Base-by-base conservation (phyloP, 805 yeast genomes). In the Ogataea zsoltii region DNA sequence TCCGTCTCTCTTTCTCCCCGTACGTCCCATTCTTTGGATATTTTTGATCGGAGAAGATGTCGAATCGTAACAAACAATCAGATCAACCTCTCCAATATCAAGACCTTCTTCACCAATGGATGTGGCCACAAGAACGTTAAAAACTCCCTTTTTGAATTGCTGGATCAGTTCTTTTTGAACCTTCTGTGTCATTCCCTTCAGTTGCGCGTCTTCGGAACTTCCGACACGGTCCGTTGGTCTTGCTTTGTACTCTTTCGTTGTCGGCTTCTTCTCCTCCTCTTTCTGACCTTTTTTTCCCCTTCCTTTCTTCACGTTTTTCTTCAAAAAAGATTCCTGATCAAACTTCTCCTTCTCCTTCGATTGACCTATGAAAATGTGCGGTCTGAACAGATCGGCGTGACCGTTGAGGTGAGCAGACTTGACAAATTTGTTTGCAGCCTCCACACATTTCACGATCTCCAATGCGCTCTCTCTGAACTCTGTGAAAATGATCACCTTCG, bases 101-200 rank as follows among this genome's bases (percentile, higher is more conserved):
- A 94, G 74, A 36, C 99, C 99, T 71, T 94, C 99, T 63, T 94
- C 99, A 38, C 98, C 99, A 60, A 94, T 92, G 0, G 97, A 90
- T 0, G 99, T 94, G 4, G 98, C 97, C 5, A 94, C 96, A 16
- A 94, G 68, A 7, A 88, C 81, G 60, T 94, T 95, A 57, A 79
- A 79, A 1, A 66, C 72, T 7, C 96, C 97, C 0, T 65, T 58
- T 56, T 84, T 87, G 67, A 94, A 94, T 46, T 82, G 73, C 25
- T 76, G 75, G 23, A 94, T 83, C 10, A 88, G 76, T 45, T 83
- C 84, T 54, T 88, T 89, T 58, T 94, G 99, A 35, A 79, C 75
- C 56, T 86, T 87, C 59, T 94, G 99, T 30, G 80, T 82, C 98
- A 94, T 92, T 7, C 98, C 98, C 35, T 76, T 79, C 15, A 77